Percentiles rank a stretch among this genome's conserved stretches.
Evolutionary conservation across 1,284 basidiomycete species (phyloP).

Genomic region (Tausonia pullulans): DNA sequence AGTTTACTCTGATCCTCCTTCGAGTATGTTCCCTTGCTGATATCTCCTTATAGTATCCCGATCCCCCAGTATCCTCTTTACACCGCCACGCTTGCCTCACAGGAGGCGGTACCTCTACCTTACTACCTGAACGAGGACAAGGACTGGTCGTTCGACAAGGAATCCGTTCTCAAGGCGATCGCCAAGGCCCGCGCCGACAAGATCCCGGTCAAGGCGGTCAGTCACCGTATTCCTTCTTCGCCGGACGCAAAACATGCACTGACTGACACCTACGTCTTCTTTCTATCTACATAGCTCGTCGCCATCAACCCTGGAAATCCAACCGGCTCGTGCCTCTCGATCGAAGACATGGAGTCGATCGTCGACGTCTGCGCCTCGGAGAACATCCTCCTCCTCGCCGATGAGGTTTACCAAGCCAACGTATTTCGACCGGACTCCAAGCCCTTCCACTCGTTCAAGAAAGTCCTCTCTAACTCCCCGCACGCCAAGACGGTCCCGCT

Average conservation of each 20-base stretch:
- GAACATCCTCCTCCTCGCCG: slow-evolving; percentile 76
- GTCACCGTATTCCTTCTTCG: background rate
- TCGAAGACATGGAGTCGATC: slow-evolving; percentile 57
- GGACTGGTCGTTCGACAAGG: slow-evolving; percentile 74
- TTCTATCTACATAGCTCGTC: slow-evolving; percentile 45
- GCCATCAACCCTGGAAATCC: slow-evolving; percentile 97
- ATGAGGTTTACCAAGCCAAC: slow-evolving; percentile 92
- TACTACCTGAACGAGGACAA: slow-evolving; percentile 78
- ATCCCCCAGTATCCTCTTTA: slow-evolving; percentile 96
- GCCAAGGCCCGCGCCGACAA: slow-evolving; percentile 55
- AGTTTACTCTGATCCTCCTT: slow-evolving; percentile 36
- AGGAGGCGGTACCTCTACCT: slow-evolving; percentile 65
- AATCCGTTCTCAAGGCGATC: slow-evolving; percentile 57
- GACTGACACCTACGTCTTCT: background rate
- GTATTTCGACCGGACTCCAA: slow-evolving; percentile 54
- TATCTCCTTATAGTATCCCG: slow-evolving; percentile 49
- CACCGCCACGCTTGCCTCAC: slow-evolving; percentile 83
- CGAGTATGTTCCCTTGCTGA: background rate
- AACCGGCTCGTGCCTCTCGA: slow-evolving; percentile 69
- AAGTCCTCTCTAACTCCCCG: slow-evolving; percentile 54
- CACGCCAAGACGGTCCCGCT: slow-evolving; percentile 49
- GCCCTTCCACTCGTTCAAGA: slow-evolving; percentile 86
- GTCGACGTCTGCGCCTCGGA: slow-evolving; percentile 72
- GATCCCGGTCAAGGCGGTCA: slow-evolving; percentile 51
- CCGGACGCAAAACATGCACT: background rate